Conservation (phyloP, 306 rosid species). For the Pyrus pyrifolia region DNA sequence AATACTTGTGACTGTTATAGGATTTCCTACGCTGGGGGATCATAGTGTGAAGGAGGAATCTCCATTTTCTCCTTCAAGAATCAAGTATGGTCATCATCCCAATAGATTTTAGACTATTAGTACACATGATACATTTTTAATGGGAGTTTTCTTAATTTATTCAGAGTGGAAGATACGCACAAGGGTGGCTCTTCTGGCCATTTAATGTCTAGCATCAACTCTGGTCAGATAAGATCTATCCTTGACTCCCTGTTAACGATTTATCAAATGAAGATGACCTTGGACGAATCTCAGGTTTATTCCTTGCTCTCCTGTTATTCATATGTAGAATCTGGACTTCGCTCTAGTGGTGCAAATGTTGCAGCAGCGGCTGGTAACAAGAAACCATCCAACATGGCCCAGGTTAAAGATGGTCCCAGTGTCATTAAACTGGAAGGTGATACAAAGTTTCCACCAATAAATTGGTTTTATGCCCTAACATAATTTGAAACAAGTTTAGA, state of each 20-base stretch:
- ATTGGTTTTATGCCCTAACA: background rate
- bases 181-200: slow-evolving; percentile 58
- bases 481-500: background rate
- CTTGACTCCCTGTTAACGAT: background rate
- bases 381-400: slow-evolving; percentile 54
- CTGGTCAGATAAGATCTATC: slow-evolving; percentile 45
- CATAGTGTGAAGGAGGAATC: slow-evolving; percentile 74
- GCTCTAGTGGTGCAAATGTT: slow-evolving; percentile 28
- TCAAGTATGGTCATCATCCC: slow-evolving; percentile 52
- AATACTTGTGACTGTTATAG: slow-evolving; percentile 29
- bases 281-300: slow-evolving; percentile 19
- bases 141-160: slow-evolving; percentile 20
- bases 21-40: slow-evolving; percentile 56
- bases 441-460: slow-evolving; percentile 4
- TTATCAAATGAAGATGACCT: background rate
- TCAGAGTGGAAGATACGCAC: slow-evolving; percentile 80
- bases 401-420: slow-evolving; percentile 58
- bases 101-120: slow-evolving; percentile 6
- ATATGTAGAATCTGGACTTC: slow-evolving; percentile 54
- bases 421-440: slow-evolving; percentile 76
- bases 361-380: slow-evolving; percentile 43
- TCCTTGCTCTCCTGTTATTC: slow-evolving; percentile 20
- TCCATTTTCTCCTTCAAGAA: slow-evolving; percentile 69
- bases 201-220: slow-evolving; percentile 51
- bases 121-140: slow-evolving; percentile 10